Percentiles rank a stretch among this genome's conserved stretches.
These are phyloP conservation scores for Malus sieversii DNA, from an alignment of 306 rosid genomes.

Conservation along the genomic window DNA sequence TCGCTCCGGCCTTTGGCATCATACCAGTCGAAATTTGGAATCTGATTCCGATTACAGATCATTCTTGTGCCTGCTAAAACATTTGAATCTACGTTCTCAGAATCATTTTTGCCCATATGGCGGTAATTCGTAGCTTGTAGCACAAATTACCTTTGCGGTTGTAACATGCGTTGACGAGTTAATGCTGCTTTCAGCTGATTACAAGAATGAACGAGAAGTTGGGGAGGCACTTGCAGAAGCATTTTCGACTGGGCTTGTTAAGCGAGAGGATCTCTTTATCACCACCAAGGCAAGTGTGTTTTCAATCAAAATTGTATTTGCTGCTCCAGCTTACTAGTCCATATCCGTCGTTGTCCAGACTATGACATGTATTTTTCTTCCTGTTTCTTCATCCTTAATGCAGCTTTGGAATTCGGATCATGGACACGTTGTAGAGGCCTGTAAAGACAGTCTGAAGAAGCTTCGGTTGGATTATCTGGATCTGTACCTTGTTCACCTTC, in stretches of 20 bases:
- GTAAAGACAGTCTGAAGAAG: constrained; percentile 82
- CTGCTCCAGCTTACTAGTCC: constrained; percentile 1
- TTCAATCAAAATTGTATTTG: background rate
- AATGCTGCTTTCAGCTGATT: constrained; percentile 48
- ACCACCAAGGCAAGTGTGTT: constrained; percentile 55
- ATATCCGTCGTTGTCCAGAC: background rate
- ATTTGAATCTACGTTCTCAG: too few species aligned
- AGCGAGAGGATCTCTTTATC: constrained; percentile 75
- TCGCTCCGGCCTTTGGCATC: too few species aligned
- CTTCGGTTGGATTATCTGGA: constrained; percentile 76
- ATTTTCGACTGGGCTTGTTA: constrained; percentile 47
- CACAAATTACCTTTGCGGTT: background rate
- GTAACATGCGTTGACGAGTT: too few species aligned
- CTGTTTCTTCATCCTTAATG: constrained; percentile 12
- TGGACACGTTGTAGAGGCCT: constrained; percentile 80
- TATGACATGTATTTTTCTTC: background rate
- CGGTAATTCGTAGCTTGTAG: background rate
- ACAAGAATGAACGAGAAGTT: constrained; percentile 64
- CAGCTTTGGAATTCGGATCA: constrained; percentile 99
- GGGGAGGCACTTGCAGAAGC: constrained; percentile 79
- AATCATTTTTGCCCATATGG: background rate
- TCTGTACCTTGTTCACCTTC: constrained; percentile 81
- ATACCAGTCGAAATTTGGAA: too few species aligned
- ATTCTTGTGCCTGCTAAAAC: too few species aligned
- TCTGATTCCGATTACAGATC: too few species aligned